These are phyloP conservation scores for Vigna hirtella DNA, from an alignment of 306 rosid species.

Conservation along the genomic window DNA sequence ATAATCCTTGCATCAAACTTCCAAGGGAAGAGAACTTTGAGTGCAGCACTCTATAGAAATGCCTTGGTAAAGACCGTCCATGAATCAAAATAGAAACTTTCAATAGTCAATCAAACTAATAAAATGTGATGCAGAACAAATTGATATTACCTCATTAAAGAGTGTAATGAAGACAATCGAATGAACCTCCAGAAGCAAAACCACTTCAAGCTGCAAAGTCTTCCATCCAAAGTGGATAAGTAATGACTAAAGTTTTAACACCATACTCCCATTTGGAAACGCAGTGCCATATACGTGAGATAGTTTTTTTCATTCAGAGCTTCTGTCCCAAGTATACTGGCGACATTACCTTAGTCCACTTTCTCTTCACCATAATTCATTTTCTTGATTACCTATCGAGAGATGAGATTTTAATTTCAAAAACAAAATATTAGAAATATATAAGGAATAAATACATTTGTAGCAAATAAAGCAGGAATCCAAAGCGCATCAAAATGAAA, in stretches of 20 bases:
- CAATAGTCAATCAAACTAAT: conserved; percentile 9
- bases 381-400: conserved; percentile 70
- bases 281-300: conserved; percentile 40
- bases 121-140: conserved; percentile 38
- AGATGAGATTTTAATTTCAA: conserved; percentile 46
- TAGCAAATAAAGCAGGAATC: conserved; percentile 38
- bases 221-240: conserved; percentile 51
- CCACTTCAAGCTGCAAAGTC: conserved; percentile 53
- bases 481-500: conserved; percentile 37
- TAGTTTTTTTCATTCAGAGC: conserved; percentile 37
- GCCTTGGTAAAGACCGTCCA: conserved; percentile 28
- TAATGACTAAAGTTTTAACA: conserved; percentile 43
- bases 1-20: conserved; percentile 33
- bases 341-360: conserved; percentile 53
- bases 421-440: conserved; percentile 36
- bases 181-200: conserved; percentile 55
- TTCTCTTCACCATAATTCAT: conserved; percentile 48
- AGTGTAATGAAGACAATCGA: conserved; percentile 47
- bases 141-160: conserved; percentile 62
- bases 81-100: conserved; percentile 33
- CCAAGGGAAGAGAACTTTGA: conserved; percentile 25
- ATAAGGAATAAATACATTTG: conserved; percentile 29
- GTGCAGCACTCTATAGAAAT: conserved; percentile 28
- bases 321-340: conserved; percentile 35
- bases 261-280: conserved; percentile 50